phyloP scores from a whole-genome alignment of 1,284 basidiomycete species.

The Sanghuangporus baumii region DNA sequence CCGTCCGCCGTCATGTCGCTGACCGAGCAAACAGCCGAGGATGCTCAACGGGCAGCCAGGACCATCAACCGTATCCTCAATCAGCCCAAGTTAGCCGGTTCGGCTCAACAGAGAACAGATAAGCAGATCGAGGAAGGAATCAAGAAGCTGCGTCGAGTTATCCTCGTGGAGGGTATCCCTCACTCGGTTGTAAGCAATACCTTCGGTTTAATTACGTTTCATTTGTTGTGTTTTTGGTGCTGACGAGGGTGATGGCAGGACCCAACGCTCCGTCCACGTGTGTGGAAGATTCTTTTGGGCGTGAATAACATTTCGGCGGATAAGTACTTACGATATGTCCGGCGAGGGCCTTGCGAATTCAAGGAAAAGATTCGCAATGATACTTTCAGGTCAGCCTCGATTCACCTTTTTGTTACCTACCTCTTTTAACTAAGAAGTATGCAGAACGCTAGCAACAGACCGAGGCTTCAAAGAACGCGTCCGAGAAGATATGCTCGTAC shows the following conservation, averaged over 20 bases:
- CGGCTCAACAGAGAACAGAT: conserved; percentile 56
- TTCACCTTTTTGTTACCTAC: neutral
- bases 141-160: conserved; percentile 77
- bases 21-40: conserved; percentile 4
- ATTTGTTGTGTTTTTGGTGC: neutral
- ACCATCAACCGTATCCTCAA: conserved; percentile 74
- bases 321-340: conserved; percentile 77
- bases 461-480: conserved; percentile 93
- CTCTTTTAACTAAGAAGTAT: conserved; percentile 20
- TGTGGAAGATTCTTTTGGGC: conserved; percentile 90
- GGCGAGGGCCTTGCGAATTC: conserved; percentile 80
- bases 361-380: conserved; percentile 85
- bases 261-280: conserved; percentile 65
- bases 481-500: conserved; percentile 93
- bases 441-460: conserved; percentile 91
- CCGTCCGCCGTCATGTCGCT: neutral
- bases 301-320: conserved; percentile 74
- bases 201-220: neutral
- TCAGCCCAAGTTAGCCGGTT: conserved; percentile 49
- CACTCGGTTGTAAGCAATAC: conserved; percentile 46
- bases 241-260: conserved; percentile 42
- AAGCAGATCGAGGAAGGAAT: conserved; percentile 73
- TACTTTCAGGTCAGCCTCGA: conserved; percentile 59
- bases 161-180: conserved; percentile 85
- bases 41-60: conserved; percentile 37